These are phyloP conservation scores for Aspergillus flavus DNA, from an alignment of 2,329 filamentous ascomycete species.

Conservation along the genomic window DNA sequence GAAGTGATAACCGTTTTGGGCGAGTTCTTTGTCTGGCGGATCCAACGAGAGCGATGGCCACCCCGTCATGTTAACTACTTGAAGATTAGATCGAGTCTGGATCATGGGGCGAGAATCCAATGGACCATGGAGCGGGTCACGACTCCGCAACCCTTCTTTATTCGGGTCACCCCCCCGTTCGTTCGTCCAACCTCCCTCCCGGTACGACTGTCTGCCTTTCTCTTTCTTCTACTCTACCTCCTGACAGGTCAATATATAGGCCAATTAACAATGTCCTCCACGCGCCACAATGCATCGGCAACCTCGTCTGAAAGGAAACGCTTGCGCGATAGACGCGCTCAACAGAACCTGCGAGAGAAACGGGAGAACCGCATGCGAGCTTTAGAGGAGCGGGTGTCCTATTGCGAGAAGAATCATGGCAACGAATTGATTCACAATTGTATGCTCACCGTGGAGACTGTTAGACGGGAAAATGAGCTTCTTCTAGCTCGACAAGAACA, in stretches of 20 bases:
- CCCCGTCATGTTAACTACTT: background rate
- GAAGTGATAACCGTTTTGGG: background rate
- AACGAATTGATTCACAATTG: background rate
- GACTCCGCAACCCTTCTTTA: background rate
- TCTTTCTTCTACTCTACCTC: background rate
- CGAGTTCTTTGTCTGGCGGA: background rate
- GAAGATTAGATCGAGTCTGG: background rate
- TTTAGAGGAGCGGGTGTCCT: slow-evolving; percentile 5
- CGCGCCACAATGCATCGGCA: slow-evolving; percentile 1
- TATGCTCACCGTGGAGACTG: background rate
- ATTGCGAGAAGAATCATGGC: slow-evolving; percentile 4
- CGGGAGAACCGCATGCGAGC: slow-evolving; percentile 7
- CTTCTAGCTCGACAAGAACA: background rate
- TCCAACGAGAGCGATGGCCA: background rate
- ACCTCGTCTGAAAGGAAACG: slow-evolving; percentile 12
- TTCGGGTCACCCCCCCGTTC: background rate
- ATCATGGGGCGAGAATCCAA: background rate
- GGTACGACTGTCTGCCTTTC: background rate
- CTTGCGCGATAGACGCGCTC: slow-evolving; percentile 14
- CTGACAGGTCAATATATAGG: background rate
- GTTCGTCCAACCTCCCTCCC: background rate
- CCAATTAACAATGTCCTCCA: background rate
- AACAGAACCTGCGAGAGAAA: slow-evolving; percentile 10
- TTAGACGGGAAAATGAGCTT: background rate
- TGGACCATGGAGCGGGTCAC: background rate